Percentiles rank a stretch among this genome's conserved stretches.
Evolutionary conservation across 2,329 filamentous ascomycete genomes (phyloP).

Genomic region (Ophiostoma pallidulum): DNA sequence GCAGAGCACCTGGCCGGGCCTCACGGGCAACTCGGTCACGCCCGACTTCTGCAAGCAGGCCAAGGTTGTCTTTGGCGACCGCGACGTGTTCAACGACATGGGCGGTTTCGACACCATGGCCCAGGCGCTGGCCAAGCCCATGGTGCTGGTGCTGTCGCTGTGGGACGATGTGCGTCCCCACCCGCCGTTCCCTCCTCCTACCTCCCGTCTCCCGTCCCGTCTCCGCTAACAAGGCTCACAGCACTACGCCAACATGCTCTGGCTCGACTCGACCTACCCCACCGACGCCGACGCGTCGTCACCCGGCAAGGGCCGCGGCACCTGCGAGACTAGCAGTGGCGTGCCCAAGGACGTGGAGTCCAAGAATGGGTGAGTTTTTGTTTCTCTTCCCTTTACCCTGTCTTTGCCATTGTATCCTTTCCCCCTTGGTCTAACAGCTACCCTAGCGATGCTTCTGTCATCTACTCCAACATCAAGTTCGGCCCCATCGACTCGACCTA

Average conservation of each 20-base stretch:
- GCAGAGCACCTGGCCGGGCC: slow-evolving; percentile 29
- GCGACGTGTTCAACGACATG: slow-evolving; percentile 37
- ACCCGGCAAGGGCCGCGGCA: slow-evolving; percentile 36
- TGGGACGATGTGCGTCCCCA: slow-evolving; percentile 46
- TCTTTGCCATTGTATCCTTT: not conserved
- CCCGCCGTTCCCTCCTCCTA: not conserved
- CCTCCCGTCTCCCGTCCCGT: not conserved
- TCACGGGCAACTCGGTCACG: slow-evolving; percentile 33
- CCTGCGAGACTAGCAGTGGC: slow-evolving; percentile 36
- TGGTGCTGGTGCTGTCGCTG: slow-evolving; percentile 54
- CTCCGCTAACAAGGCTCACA: slow-evolving; percentile 2
- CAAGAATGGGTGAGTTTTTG: slow-evolving; percentile 18
- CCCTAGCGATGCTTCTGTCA: slow-evolving; percentile 10
- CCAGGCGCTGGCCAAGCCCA: slow-evolving; percentile 35
- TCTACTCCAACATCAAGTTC: slow-evolving; percentile 23
- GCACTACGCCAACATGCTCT: slow-evolving; percentile 51
- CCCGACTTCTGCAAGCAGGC: slow-evolving; percentile 45
- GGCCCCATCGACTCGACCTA: slow-evolving; percentile 24
- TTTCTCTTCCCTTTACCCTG: not conserved
- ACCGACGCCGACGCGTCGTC: slow-evolving; percentile 26
- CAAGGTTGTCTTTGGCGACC: slow-evolving; percentile 43
- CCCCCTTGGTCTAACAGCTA: too few relatives aligned
- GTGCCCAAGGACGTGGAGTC: slow-evolving; percentile 34
- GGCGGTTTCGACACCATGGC: slow-evolving; percentile 43
- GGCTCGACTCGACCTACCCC: slow-evolving; percentile 49